Evolutionary conservation across 176 grass and related monocot species (phyloP), one percentile per base, ranked within the genome.

Genomic region (Urochloa ruziziensis): DNA sequence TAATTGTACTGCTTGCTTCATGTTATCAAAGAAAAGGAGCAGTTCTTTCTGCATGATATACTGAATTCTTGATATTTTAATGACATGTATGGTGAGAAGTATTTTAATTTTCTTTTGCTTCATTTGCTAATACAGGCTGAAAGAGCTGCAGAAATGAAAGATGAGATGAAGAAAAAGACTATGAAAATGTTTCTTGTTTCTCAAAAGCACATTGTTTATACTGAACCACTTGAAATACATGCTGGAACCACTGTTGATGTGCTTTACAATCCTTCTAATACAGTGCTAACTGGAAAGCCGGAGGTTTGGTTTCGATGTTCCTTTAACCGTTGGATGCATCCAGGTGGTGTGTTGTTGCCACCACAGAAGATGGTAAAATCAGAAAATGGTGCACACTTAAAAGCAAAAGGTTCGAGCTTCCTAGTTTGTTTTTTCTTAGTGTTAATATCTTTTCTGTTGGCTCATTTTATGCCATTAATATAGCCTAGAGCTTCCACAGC

Each of bases 181-280:
- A 94, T 98, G 92, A 92, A 84, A 79, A 73, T 46, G 66, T 98
- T 98, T 84, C 70, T 98, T 70, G 78, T 98, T 59, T 98, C 95
- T 27, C 95, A 98, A 62, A 98, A 97, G n/a, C n/a, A n/a, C n/a
- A n/a, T n/a, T n/a, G n/a, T n/a, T n/a, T n/a, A n/a, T n/a, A n/a
- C n/a, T n/a, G n/a, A n/a, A n/a, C n/a, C n/a, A n/a, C n/a, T n/a
- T n/a, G n/a, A n/a, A n/a, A n/a, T n/a, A n/a, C n/a, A n/a, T n/a
- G n/a, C n/a, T n/a, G n/a, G n/a, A n/a, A n/a, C n/a, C n/a, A n/a
- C n/a, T n/a, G n/a, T n/a, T n/a, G n/a, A n/a, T n/a, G n/a, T n/a
- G n/a, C n/a, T n/a, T n/a, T n/a, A n/a, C n/a, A n/a, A n/a, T n/a
- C n/a, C n/a, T n/a, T n/a, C n/a, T n/a, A n/a, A n/a, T n/a, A n/a